Evolutionary conservation across 1,284 basidiomycete genomes (phyloP).

Genomic region (Mycena citricolor): DNA sequence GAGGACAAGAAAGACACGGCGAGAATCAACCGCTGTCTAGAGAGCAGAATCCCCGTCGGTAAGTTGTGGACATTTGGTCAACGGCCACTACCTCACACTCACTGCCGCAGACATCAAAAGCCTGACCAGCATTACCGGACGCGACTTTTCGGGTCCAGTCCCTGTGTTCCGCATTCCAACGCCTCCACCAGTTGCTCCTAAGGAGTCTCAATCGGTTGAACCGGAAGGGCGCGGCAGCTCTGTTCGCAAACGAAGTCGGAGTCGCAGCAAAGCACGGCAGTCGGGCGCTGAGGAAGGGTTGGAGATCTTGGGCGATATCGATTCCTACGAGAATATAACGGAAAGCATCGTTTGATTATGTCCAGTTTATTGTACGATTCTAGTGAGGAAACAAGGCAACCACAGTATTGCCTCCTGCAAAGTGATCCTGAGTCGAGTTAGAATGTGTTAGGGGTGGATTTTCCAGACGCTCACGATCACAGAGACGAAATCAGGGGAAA

Average conservation of each 20-base stretch:
- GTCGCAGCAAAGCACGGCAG: slow-evolving; percentile 20
- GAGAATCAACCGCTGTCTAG: slow-evolving; percentile 65
- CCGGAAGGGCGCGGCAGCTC: background rate
- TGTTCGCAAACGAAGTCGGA: slow-evolving; percentile 12
- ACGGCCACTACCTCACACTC: slow-evolving; percentile 6
- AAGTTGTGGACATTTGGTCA: slow-evolving; percentile 24
- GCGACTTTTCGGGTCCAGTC: slow-evolving; percentile 77
- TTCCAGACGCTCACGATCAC: too few species aligned
- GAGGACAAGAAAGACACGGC: slow-evolving; percentile 80
- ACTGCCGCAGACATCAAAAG: slow-evolving; percentile 58
- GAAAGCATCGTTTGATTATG: too few species aligned
- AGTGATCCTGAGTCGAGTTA: too few species aligned
- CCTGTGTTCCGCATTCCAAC: slow-evolving; percentile 63
- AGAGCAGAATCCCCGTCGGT: slow-evolving; percentile 72
- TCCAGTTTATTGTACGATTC: too few species aligned
- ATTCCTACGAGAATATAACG: slow-evolving; percentile 4
- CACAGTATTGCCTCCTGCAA: too few species aligned
- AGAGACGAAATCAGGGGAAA: too few species aligned
- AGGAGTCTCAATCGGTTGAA: slow-evolving; percentile 3
- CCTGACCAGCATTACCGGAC: slow-evolving; percentile 73
- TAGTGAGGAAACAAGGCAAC: too few species aligned
- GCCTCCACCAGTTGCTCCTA: slow-evolving; percentile 32
- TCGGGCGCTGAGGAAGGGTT: slow-evolving; percentile 15
- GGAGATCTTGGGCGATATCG: slow-evolving; percentile 17
- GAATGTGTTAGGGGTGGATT: too few species aligned